Evolutionary conservation across 495 filamentous ascomycete genomes (phyloP), one percentile per base, ranked within the genome.

Genomic region (Penicillium paxilli): DNA sequence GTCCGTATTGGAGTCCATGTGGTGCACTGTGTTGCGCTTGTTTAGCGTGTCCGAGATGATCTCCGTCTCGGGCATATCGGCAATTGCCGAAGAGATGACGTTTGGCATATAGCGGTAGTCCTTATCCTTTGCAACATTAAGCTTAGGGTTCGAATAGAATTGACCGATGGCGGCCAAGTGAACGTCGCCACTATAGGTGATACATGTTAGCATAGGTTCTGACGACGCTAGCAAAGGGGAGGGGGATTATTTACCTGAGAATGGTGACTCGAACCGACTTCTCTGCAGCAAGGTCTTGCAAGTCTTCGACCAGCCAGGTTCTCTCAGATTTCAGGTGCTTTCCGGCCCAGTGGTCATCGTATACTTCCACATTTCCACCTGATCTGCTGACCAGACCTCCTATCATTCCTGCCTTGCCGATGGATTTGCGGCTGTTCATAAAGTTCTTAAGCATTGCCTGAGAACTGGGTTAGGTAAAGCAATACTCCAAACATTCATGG

Each of bases 341-440:
- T 19, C 94, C 92, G 3, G 94, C 96, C 94, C 94, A 98, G 64
- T 98, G 93, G 68, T 98, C 94, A 70, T 98, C 94, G 23, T 96
- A 79, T 14, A 98, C 89, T 70, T 97, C 95, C 5, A 96, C 89
- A 38, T 90, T 92, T 48, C 90, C 92, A 63, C 96, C 92, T 62
- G 95, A 90, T 50, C 85, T 88, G 69, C 96, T 97, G 16, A 96
- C 74, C 44, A 97, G 80, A 6, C 84, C 81, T 24, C 91, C 89
- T 38, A 98, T 79, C 64, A 95, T 71, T 6, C 92, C 92, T 42
- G 85, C 77, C 53, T 91, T 90, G 25, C 90, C 89, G 5, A 98
- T 75, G 4, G 90, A 90, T 65, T 98, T 98, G 47, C 87, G 82
- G 47, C 90, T 96, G 21, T 92, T 97, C 55, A 97, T 75, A 23